These are phyloP conservation scores for Suillus placidus DNA, from an alignment of 768 basidiomycete species.

Conservation along the genomic window DNA sequence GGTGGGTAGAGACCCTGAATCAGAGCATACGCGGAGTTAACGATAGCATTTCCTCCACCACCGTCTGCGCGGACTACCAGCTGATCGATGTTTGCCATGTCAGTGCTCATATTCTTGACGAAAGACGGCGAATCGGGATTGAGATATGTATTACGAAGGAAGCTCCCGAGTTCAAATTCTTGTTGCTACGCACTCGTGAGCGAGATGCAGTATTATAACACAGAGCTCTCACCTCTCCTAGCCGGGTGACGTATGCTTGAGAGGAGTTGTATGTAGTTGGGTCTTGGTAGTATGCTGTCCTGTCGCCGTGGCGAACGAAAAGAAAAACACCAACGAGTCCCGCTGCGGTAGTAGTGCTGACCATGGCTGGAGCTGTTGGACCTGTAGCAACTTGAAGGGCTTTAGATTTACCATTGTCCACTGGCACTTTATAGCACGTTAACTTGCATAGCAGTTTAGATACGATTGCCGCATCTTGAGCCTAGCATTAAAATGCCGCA, in stretches of 20 bases:
- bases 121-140: neutral
- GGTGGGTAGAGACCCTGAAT: slow-evolving; percentile 20
- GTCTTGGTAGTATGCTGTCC: slow-evolving; percentile 65
- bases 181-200: slow-evolving; percentile 49
- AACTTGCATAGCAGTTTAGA: neutral
- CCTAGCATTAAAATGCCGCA: neutral
- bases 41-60: neutral
- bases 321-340: slow-evolving; percentile 65
- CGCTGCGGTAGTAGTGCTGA: slow-evolving; percentile 4
- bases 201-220: neutral
- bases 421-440: neutral
- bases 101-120: neutral
- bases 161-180: slow-evolving; percentile 58
- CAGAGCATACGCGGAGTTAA: slow-evolving; percentile 9
- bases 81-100: neutral
- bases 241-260: slow-evolving; percentile 63
- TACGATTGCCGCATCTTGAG: neutral
- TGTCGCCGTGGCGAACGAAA: slow-evolving; percentile 74
- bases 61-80: neutral
- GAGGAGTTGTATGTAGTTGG: slow-evolving; percentile 61
- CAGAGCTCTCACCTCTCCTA: slow-evolving; percentile 54
- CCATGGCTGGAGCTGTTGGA: slow-evolving; percentile 4
- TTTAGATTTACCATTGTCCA: neutral
- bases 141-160: slow-evolving; percentile 38
- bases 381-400: neutral